Conservation (phyloP, 768 basidiomycete species). For the Russula sp. region DNA sequence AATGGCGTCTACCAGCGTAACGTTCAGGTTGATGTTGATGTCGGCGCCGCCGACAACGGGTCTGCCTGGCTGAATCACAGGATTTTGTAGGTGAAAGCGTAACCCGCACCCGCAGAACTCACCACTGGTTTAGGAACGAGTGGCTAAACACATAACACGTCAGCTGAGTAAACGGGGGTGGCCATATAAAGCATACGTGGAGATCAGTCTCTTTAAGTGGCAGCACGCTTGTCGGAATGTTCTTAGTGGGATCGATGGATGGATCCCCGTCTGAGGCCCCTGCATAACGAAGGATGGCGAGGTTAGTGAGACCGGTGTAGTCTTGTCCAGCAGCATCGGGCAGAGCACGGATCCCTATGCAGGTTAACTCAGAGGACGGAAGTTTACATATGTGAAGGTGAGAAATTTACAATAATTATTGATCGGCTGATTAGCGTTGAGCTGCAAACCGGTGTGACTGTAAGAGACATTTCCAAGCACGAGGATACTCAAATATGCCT, state of each 20-base stretch:
- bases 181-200: background rate
- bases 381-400: background rate
- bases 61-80: conserved; percentile 6
- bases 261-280: background rate
- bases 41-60: conserved; percentile 6
- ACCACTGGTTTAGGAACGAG: conserved; percentile 13
- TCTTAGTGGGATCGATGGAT: conserved; percentile 3
- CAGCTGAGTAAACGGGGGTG: background rate
- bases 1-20: conserved; percentile 4
- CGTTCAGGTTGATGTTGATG: conserved; percentile 3
- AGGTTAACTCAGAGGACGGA: background rate
- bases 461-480: background rate
- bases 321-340: background rate
- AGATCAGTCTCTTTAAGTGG: conserved; percentile 15
- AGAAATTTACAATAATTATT: background rate
- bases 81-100: background rate
- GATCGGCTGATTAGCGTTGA: conserved; percentile 7
- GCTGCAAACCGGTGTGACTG: background rate
- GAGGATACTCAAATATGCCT: background rate
- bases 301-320: conserved; percentile 11
- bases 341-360: conserved; percentile 14
- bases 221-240: background rate
- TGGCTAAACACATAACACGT: conserved; percentile 14
- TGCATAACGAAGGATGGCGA: conserved; percentile 22
- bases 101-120: background rate